Conservation (phyloP, 805 yeast genomes). For the Kockiozyma suomiensis region DNA sequence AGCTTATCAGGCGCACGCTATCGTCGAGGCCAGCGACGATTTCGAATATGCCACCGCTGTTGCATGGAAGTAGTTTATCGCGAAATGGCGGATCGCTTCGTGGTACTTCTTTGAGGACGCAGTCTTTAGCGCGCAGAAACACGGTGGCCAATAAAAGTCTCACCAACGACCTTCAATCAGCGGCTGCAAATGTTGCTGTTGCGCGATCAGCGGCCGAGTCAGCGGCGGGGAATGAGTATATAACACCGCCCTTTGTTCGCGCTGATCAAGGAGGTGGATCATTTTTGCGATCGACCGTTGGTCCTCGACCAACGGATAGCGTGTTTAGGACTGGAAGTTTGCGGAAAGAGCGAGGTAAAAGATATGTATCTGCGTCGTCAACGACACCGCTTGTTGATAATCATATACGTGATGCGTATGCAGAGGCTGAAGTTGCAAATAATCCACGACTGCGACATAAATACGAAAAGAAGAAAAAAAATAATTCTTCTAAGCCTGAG, state of each 20-base stretch:
- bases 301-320: no score
- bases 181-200: background rate
- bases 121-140: no score
- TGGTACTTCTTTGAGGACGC: background rate
- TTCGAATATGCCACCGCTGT: background rate
- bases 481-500: background rate
- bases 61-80: conserved; percentile 5
- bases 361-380: background rate
- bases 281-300: no score
- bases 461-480: background rate
- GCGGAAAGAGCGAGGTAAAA: background rate
- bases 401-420: background rate
- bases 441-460: conserved; percentile 3
- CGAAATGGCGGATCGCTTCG: conserved; percentile 10
- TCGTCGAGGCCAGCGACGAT: conserved; percentile 1
- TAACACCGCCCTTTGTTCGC: no score
- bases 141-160: background rate
- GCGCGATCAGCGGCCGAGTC: background rate
- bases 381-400: background rate
- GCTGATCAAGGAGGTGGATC: no score
- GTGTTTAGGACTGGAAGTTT: conserved; percentile 1
- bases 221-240: background rate
- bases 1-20: background rate
- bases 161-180: background rate
- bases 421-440: conserved; percentile 5